A percentile compares a stretch with the other conserved stretches of the same genome.
Evolutionary conservation across 768 basidiomycete species (phyloP).

Genomic region (Chiua virens): DNA sequence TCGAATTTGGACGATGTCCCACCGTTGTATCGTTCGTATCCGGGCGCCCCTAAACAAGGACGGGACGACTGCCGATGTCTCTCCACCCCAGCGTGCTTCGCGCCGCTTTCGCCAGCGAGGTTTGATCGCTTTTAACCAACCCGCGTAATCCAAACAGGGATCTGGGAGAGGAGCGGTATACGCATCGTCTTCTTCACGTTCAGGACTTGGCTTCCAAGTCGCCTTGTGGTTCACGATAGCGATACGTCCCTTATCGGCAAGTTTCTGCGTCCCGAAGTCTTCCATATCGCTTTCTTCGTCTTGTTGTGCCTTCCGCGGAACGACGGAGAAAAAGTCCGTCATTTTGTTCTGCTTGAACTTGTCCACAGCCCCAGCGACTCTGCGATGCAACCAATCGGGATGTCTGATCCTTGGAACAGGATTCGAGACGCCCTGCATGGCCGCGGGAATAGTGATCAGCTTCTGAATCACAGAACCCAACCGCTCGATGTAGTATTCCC

Average conservation of each 20-base stretch:
- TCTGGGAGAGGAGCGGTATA: conserved; percentile 53
- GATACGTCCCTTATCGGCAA: conserved; percentile 39
- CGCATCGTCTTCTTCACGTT: conserved; percentile 32
- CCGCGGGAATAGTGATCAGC: conserved; percentile 97
- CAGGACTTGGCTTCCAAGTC: conserved; percentile 43
- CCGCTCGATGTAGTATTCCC: conserved; percentile 98
- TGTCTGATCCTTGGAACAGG: conserved; percentile 95
- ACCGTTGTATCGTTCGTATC: conserved; percentile 62
- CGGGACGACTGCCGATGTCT: conserved; percentile 50
- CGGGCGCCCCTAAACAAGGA: conserved; percentile 71
- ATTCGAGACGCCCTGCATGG: conserved; percentile 95
- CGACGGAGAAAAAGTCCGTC: conserved; percentile 80
- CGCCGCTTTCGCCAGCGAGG: conserved; percentile 71
- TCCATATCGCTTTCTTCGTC: conserved; percentile 55
- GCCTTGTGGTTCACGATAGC: conserved; percentile 55
- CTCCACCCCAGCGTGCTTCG: conserved; percentile 45
- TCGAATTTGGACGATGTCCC: conserved; percentile 94
- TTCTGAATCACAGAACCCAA: conserved; percentile 98
- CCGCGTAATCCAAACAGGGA: conserved; percentile 62
- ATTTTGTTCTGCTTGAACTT: conserved; percentile 99
- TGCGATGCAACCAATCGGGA: conserved; percentile 94
- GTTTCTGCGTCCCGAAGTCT: conserved; percentile 41
- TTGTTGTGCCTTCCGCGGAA: conserved; percentile 10
- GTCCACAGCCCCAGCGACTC: conserved; percentile 87
- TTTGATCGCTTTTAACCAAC: conserved; percentile 76